phyloP scores from a whole-genome alignment of 768 basidiomycete genomes.

The Mycena vitilis region DNA sequence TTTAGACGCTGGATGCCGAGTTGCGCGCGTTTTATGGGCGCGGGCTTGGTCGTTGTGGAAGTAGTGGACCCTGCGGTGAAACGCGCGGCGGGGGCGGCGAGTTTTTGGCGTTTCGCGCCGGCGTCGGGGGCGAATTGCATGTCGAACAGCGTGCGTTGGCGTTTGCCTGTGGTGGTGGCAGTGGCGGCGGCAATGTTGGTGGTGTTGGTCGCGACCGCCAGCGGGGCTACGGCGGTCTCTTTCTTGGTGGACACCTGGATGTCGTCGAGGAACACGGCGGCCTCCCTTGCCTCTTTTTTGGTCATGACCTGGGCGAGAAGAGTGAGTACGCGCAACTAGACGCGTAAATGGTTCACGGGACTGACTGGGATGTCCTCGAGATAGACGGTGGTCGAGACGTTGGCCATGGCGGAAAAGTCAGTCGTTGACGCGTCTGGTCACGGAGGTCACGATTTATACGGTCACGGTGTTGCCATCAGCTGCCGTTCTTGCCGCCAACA shows the following conservation, averaged over 20 bases:
- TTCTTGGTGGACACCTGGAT: constrained; percentile 35
- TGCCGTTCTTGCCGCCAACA: background rate
- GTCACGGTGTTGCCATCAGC: background rate
- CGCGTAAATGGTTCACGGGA: background rate
- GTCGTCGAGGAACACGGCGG: constrained; percentile 48
- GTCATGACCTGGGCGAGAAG: background rate
- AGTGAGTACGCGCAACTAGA: background rate
- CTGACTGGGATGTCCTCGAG: constrained; percentile 46
- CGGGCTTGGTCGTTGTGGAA: background rate
- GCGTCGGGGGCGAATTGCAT: constrained; percentile 61
- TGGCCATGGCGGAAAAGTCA: background rate
- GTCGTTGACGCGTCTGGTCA: background rate
- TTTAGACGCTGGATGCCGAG: constrained; percentile 55
- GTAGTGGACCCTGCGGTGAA: constrained; percentile 24
- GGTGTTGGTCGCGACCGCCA: constrained; percentile 33
- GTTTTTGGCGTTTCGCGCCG: constrained; percentile 61
- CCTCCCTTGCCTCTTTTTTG: constrained; percentile 23
- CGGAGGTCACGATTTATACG: constrained; percentile 3
- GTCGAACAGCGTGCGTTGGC: constrained; percentile 75
- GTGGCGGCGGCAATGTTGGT: constrained; percentile 34
- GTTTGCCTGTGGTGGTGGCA: constrained; percentile 48
- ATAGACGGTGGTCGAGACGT: constrained; percentile 41
- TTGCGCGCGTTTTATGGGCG: background rate
- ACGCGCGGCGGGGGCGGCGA: constrained; percentile 1
- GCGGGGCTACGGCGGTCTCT: constrained; percentile 10